Conservation (phyloP, 2,329 filamentous ascomycete genomes). For the Colletotrichum sp. region DNA sequence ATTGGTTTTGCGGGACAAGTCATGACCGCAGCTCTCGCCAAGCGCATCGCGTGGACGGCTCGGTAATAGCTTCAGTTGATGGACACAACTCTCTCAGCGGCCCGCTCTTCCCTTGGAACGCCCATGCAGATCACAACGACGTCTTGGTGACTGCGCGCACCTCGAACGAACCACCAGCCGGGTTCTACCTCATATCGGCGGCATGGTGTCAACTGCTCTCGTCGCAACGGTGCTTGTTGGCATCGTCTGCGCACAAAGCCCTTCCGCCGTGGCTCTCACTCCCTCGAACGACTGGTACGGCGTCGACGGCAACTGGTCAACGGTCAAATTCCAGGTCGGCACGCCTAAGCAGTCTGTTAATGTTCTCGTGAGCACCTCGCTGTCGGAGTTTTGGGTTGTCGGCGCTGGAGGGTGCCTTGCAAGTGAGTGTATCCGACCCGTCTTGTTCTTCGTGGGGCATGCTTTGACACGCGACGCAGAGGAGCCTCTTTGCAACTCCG, state of each 20-base stretch:
- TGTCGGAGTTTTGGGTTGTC: slow-evolving; percentile 76
- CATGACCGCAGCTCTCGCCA: background rate
- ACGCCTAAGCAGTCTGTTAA: slow-evolving; percentile 40
- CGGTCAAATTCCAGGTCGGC: slow-evolving; percentile 66
- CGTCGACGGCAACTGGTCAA: slow-evolving; percentile 75
- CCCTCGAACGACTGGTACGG: slow-evolving; percentile 44
- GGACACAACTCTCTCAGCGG: background rate
- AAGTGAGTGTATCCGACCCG: slow-evolving; percentile 42
- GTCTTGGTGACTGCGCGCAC: slow-evolving; percentile 18
- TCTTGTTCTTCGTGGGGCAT: background rate
- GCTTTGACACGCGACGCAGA: slow-evolving; percentile 30
- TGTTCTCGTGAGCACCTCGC: slow-evolving; percentile 65
- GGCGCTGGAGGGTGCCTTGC: slow-evolving; percentile 60
- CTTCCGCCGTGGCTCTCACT: slow-evolving; percentile 19
- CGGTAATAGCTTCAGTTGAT: slow-evolving; percentile 5
- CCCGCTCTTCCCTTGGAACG: slow-evolving; percentile 3
- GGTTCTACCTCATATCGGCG: background rate
- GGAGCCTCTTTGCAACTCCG: slow-evolving; percentile 57
- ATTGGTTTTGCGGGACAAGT: background rate
- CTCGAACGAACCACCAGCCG: slow-evolving; percentile 4
- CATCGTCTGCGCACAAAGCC: slow-evolving; percentile 11
- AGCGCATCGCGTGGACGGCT: background rate
- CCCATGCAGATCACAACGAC: slow-evolving; percentile 14
- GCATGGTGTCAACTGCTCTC: slow-evolving; percentile 6
- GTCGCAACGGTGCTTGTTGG: slow-evolving; percentile 13